Conservation (phyloP, 495 filamentous ascomycete genomes). For the Rhypophila decipiens region DNA sequence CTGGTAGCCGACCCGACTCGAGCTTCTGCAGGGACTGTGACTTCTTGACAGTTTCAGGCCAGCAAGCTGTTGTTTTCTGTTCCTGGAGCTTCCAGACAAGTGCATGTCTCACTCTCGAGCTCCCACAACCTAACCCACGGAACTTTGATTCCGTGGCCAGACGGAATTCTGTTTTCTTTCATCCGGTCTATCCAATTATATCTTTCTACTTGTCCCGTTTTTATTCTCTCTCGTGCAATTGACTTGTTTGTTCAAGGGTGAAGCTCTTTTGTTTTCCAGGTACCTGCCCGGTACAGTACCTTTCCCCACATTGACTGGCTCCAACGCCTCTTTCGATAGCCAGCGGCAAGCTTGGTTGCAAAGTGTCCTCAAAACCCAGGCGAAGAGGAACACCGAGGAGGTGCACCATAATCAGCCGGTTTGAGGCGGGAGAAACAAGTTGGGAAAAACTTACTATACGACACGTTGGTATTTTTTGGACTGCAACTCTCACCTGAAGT, state of each 20-base stretch:
- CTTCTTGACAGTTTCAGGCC: not conserved
- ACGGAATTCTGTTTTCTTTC: not conserved
- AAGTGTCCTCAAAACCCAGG: slow-evolving; percentile 15
- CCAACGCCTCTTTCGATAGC: not conserved
- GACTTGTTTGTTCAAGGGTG: too few species aligned
- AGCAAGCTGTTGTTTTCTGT: slow-evolving; percentile 1
- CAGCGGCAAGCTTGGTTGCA: slow-evolving; percentile 6
- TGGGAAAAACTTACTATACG: too few species aligned
- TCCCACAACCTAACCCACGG: not conserved
- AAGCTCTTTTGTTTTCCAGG: not conserved
- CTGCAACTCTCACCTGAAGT: too few species aligned
- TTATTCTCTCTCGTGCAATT: not conserved
- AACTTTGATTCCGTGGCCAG: not conserved
- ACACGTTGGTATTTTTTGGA: too few species aligned
- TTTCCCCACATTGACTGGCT: slow-evolving; percentile 6
- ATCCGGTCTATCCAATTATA: not conserved
- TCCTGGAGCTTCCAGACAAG: not conserved
- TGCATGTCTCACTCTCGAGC: not conserved
- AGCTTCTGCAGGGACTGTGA: slow-evolving; percentile 5
- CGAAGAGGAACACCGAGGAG: not conserved
- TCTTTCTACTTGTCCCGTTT: not conserved
- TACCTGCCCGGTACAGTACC: not conserved
- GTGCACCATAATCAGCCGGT: slow-evolving; percentile 4
- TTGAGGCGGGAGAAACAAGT: not conserved
- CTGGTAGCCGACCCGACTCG: not conserved